Percentiles rank a stretch among this genome's conserved stretches.
Evolutionary conservation across 225 moss, liverwort and hornwort species (phyloP).

Genomic region (Neckera pumila): DNA sequence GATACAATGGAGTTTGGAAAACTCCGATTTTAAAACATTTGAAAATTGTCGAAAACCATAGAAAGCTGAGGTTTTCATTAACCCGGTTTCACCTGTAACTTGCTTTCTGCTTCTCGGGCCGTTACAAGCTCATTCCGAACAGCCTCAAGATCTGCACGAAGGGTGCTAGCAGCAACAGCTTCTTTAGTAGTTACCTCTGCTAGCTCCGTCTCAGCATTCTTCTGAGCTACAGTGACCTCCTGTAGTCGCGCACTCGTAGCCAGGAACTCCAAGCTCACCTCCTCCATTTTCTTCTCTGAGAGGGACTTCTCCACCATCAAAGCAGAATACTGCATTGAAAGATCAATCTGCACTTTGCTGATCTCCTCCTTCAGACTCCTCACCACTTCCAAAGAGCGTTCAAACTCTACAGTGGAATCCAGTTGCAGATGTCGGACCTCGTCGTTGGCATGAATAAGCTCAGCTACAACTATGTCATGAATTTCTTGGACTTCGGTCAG

Average conservation of each 20-base stretch:
- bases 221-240: constrained; percentile 15
- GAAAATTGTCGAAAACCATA: not conserved
- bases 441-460: constrained; percentile 11
- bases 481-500: constrained; percentile 9
- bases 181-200: not conserved
- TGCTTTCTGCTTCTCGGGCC: constrained; percentile 19
- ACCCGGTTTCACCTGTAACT: constrained; percentile 3
- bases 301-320: not conserved
- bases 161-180: not conserved
- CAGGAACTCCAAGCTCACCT: constrained; percentile 16
- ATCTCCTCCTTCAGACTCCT: constrained; percentile 25
- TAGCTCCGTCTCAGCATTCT: constrained; percentile 3
- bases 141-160: constrained; percentile 2
- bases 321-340: constrained; percentile 5
- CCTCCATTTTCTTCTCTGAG: constrained; percentile 10
- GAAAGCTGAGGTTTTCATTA: not conserved
- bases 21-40: not conserved
- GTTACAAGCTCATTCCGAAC: constrained; percentile 6
- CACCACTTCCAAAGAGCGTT: constrained; percentile 5
- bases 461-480: constrained; percentile 2
- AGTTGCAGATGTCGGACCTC: constrained; percentile 14
- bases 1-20: not conserved
- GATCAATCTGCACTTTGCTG: constrained; percentile 18
- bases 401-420: constrained; percentile 1
- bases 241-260: constrained; percentile 1